Evolutionary conservation across 164 flowering plant species (phyloP).

Genomic region (Platanus orientalis): DNA sequence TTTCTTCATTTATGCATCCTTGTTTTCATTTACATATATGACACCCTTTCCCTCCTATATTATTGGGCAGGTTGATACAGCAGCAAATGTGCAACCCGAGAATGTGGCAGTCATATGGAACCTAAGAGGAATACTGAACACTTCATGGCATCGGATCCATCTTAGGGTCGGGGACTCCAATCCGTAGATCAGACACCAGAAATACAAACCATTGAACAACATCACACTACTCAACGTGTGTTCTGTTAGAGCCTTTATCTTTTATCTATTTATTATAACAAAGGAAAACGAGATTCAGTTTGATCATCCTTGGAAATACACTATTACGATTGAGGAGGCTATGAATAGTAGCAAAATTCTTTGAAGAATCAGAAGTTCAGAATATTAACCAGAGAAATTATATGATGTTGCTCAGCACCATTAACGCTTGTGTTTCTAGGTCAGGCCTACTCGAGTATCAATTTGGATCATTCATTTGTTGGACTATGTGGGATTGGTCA

Average conservation of each 20-base stretch:
- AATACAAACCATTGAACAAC: not conserved
- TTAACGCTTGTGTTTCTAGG: too few species aligned
- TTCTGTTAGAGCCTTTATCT: not conserved
- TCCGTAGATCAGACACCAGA: conserved; percentile 27
- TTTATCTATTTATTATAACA: not conserved
- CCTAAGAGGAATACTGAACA: conserved; percentile 84
- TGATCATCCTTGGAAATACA: not conserved
- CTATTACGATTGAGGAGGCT: too few species aligned
- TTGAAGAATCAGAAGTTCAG: too few species aligned
- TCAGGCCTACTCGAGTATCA: too few species aligned
- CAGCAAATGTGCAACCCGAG: conserved; percentile 91
- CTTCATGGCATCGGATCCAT: conserved; percentile 90
- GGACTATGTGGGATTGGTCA: too few species aligned
- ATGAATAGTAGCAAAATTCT: too few species aligned
- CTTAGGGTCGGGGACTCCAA: conserved; percentile 65
- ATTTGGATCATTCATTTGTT: too few species aligned
- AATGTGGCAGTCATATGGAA: conserved; percentile 79
- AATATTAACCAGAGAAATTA: too few species aligned
- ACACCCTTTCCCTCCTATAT: not conserved
- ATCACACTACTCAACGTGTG: not conserved
- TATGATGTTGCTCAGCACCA: too few species aligned
- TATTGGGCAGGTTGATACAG: conserved; percentile 60
- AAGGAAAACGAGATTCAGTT: not conserved
- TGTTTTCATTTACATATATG: not conserved
- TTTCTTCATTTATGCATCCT: too few species aligned